Evolutionary conservation across 1,139 yeast species (phyloP), one percentile per base, ranked within the genome.

Genomic region (Sugiyamaella japonica): DNA sequence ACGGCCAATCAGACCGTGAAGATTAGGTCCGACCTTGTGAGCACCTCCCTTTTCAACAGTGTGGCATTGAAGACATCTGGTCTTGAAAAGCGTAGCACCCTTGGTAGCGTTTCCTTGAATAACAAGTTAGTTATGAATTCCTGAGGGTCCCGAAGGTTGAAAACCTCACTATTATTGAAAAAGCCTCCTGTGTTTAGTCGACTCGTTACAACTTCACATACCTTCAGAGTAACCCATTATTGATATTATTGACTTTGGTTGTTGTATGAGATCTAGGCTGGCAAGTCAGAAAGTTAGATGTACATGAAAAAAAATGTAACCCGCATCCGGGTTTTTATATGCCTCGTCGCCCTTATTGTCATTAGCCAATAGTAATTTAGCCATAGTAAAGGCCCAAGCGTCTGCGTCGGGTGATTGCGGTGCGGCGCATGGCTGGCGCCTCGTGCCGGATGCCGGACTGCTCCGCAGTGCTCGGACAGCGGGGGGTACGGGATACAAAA

Each of bases 21-120:
- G 87, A 78, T 91, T 93, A 73, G 99, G 99, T 75, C 99, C 99
- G 71, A 93, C 97, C 84, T 93, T 93, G 89, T 93, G 85, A 69
- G 98, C 91, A 63, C 96, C 99, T 73, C 97, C 97, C 61, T 78
- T 80, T 77, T 93, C 98, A 66, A 85, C 85, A 70, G 99, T 93
- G 86, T 93, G 99, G 79, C 99, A 93, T 81, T 93, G 99, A 69
- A 90, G 83, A 79, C 99, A 93, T 85, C 99, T 89, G 65, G 98
- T 93, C 82, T 93, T 93, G 86, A 93, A 93, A 67, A 93, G 83
- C 73, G 89, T 89, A 66, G 98, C 97, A 82, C 99, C 99, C 81
- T 93, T 93, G 84, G 90, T 89, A 73, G 88, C 95, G 72, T 85
- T 83, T 75, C 97, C 96, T 69, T 50, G 17, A 9, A 17, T 38